Conservation (phyloP, 495 filamentous ascomycete species). For the Lophium mytilinum region DNA sequence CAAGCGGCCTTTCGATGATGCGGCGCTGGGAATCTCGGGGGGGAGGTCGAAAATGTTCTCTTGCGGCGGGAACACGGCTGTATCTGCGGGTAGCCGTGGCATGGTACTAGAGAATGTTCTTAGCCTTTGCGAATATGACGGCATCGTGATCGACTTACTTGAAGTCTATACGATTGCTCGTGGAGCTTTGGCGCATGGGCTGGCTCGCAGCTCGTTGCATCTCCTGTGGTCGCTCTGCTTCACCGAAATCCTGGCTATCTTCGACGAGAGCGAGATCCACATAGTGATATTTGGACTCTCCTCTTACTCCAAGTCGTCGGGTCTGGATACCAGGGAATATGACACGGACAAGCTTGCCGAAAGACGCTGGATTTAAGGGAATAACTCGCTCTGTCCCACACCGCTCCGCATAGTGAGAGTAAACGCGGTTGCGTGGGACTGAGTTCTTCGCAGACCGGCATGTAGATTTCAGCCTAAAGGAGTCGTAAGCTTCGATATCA, state of each 20-base stretch:
- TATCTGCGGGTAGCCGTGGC: constrained; percentile 51
- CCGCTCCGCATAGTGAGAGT: constrained; percentile 81
- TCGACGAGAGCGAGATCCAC: constrained; percentile 72
- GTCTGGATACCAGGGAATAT: constrained; percentile 94
- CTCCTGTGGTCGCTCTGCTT: constrained; percentile 1
- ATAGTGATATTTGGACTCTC: constrained; percentile 98
- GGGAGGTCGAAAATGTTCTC: constrained; percentile 25
- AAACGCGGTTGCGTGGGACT: constrained; percentile 85
- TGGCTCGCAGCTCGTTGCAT: not conserved
- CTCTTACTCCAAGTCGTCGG: constrained; percentile 80
- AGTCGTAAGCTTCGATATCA: constrained; percentile 1
- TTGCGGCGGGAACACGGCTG: constrained; percentile 53
- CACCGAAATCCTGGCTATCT: constrained; percentile 33
- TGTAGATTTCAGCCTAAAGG: constrained; percentile 66
- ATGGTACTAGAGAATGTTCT: constrained; percentile 14
- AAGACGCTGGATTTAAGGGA: constrained; percentile 89
- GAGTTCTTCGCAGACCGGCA: constrained; percentile 75
- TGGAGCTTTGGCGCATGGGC: constrained; percentile 17
- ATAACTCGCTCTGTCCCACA: constrained; percentile 90
- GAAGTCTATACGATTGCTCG: constrained; percentile 35
- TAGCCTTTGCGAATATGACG: not conserved
- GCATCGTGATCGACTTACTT: constrained; percentile 21
- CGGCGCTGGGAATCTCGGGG: not conserved
- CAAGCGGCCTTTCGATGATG: constrained; percentile 26
- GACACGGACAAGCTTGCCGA: constrained; percentile 92